These are phyloP conservation scores for Akanthomyces lecanii DNA, from an alignment of 2,329 filamentous ascomycete genomes.

Conservation along the genomic window DNA sequence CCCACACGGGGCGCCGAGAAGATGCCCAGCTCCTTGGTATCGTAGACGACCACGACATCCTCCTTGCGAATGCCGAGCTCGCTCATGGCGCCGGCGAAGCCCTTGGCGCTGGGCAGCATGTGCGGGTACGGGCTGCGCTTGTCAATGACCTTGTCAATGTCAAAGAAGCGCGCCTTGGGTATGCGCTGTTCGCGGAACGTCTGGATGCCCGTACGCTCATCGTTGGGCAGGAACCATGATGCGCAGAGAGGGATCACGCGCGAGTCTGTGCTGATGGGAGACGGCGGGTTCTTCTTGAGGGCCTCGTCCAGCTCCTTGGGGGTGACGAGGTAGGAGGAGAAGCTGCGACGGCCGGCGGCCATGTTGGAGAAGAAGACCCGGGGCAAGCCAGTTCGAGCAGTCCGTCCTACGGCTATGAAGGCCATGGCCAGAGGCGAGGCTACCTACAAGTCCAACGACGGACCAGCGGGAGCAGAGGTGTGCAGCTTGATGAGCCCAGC, in stretches of 20 bases:
- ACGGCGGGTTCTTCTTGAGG: slow-evolving; percentile 75
- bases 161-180: slow-evolving; percentile 89
- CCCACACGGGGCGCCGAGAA: slow-evolving; percentile 91
- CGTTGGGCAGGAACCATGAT: slow-evolving; percentile 94
- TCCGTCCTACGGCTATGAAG: slow-evolving; percentile 39
- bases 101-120: slow-evolving; percentile 81
- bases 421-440: slow-evolving; percentile 34
- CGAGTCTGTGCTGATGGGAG: slow-evolving; percentile 74
- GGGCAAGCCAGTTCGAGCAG: slow-evolving; percentile 37
- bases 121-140: slow-evolving; percentile 86
- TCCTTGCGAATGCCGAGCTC: slow-evolving; percentile 80
- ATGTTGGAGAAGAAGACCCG: slow-evolving; percentile 31
- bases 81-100: slow-evolving; percentile 85
- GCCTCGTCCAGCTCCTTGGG: slow-evolving; percentile 78
- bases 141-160: slow-evolving; percentile 89
- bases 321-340: slow-evolving; percentile 81
- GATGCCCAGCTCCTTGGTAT: slow-evolving; percentile 84
- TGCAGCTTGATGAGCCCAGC: not conserved
- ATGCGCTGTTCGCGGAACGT: slow-evolving; percentile 80
- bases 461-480: slow-evolving; percentile 15
- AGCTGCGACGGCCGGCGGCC: slow-evolving; percentile 32
- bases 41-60: slow-evolving; percentile 91
- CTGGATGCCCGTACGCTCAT: slow-evolving; percentile 73
- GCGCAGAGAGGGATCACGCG: slow-evolving; percentile 87
- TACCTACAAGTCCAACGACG: slow-evolving; percentile 2